These are phyloP conservation scores for Candida succiphila DNA, from an alignment of 805 yeast species.

Conservation along the genomic window DNA sequence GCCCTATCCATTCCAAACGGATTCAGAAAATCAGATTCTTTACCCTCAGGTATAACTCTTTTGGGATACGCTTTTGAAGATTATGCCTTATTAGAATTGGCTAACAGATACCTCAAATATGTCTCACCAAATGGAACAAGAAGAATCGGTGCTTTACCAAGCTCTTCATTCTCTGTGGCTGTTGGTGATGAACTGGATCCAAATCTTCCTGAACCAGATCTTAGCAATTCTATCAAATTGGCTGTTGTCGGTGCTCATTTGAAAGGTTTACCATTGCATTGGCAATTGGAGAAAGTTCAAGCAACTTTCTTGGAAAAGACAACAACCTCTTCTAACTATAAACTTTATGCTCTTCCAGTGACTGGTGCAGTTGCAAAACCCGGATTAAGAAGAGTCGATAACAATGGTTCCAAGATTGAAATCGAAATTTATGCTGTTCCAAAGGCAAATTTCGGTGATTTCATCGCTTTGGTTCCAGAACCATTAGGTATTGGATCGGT, in stretches of 20 bases:
- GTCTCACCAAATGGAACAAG: slow-evolving; percentile 37
- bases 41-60: slow-evolving; percentile 86
- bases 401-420: slow-evolving; percentile 48
- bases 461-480: slow-evolving; percentile 82
- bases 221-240: slow-evolving; percentile 41
- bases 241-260: slow-evolving; percentile 98
- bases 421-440: slow-evolving; percentile 85
- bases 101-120: slow-evolving; percentile 53
- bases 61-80: slow-evolving; percentile 79
- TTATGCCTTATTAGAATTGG: slow-evolving; percentile 79
- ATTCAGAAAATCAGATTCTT: slow-evolving; percentile 65
- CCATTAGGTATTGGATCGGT: slow-evolving; percentile 95
- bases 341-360: slow-evolving; percentile 74
- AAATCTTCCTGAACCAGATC: slow-evolving; percentile 33
- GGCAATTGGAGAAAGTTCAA: slow-evolving; percentile 83
- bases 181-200: slow-evolving; percentile 34
- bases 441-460: slow-evolving; percentile 64
- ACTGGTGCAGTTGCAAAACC: slow-evolving; percentile 82
- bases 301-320: slow-evolving; percentile 64
- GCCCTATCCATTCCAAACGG: slow-evolving; percentile 91
- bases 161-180: slow-evolving; percentile 12
- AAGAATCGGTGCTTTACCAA: slow-evolving; percentile 37
- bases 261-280: slow-evolving; percentile 78
- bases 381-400: slow-evolving; percentile 63
- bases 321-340: slow-evolving; percentile 61